These are phyloP conservation scores for Xylaria sp. DNA, from an alignment of 2,329 filamentous ascomycete genomes.

Conservation along the genomic window DNA sequence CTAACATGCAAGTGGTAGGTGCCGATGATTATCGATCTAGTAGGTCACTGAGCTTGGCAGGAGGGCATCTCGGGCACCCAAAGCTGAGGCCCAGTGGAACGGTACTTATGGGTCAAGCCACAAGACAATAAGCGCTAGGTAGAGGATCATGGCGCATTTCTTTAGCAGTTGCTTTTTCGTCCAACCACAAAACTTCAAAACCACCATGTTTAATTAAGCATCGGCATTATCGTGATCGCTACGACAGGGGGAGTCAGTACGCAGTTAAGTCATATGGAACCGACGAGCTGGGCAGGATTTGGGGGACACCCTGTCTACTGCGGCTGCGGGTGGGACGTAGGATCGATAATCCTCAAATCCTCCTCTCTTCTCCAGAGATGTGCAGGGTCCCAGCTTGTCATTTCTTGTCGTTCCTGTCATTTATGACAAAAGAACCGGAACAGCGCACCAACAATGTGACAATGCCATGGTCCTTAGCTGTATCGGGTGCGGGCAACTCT, in stretches of 20 bases:
- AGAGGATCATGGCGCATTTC: constrained; percentile 3
- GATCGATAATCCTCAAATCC: constrained; percentile 5
- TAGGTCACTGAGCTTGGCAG: constrained; percentile 12
- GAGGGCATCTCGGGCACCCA: not conserved
- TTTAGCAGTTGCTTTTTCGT: constrained; percentile 3
- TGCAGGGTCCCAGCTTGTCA: constrained; percentile 6
- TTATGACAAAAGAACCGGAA: constrained; percentile 3
- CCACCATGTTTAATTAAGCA: not conserved
- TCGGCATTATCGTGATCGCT: not conserved
- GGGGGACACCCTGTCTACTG: not conserved
- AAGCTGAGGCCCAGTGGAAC: constrained; percentile 12
- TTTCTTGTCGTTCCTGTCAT: too few relatives aligned
- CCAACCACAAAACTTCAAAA: constrained; percentile 9
- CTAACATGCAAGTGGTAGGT: too few relatives aligned
- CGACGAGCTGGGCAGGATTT: not conserved
- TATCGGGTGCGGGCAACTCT: constrained; percentile 1
- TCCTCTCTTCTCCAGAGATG: constrained; percentile 5
- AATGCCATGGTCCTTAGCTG: constrained; percentile 9
- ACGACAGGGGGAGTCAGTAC: not conserved
- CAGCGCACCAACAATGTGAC: constrained; percentile 1
- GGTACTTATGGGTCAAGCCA: constrained; percentile 22
- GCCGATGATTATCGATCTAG: not conserved
- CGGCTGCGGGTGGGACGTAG: constrained; percentile 6
- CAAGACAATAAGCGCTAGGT: constrained; percentile 16
- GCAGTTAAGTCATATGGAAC: not conserved